Evolutionary conservation across 768 basidiomycete genomes (phyloP), one percentile per base, ranked within the genome.

Genomic region (Dictyophora rubrovolvata): DNA sequence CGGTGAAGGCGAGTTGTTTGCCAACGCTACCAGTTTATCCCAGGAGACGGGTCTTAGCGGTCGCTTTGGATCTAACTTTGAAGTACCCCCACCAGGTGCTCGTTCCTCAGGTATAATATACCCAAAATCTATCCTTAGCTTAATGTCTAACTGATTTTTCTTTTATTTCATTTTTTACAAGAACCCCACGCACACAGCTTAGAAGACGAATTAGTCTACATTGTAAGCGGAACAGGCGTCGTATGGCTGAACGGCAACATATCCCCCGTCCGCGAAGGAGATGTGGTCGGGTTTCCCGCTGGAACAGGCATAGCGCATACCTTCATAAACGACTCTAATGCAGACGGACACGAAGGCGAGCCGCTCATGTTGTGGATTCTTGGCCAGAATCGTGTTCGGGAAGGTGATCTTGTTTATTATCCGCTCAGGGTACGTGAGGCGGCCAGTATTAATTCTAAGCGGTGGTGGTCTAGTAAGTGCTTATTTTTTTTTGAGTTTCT

Each of bases 291-390:
- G 2, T 65, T 65, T 37, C 61, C 63, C 16, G 56, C 55, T 16
- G 64, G 64, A 10, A 65, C 64, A 17, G 64, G 64, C 18, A 60
- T 61, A 54, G 61, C 63, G 2, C 64, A 65, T 42, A 58, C 22
- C 9, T 62, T 65, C 57, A 65, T 65, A 48, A 65, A 65, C 56
- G 61, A 65, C 50, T 65, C 64, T 9, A 65, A 63, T 53, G 57
- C 57, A 6, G 36, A 60, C 16, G 53, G 54, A 12, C 42, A 23
- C 12, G 60, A 60, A 47, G 64, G 63, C 5, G 48, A 65, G 9
- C 61, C 63, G 10, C 55, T 63, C 12, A 60, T 56, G n/a, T 55
- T 65, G 18, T 60, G 61, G 54, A 61, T 65, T 21, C 52, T 65
- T n/a, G 64, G 64, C 20, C 62, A 65, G 57, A 63, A 62, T 21